Evolutionary conservation across 2,329 filamentous ascomycete genomes (phyloP).

Genomic region (Penicillium oxalicum): DNA sequence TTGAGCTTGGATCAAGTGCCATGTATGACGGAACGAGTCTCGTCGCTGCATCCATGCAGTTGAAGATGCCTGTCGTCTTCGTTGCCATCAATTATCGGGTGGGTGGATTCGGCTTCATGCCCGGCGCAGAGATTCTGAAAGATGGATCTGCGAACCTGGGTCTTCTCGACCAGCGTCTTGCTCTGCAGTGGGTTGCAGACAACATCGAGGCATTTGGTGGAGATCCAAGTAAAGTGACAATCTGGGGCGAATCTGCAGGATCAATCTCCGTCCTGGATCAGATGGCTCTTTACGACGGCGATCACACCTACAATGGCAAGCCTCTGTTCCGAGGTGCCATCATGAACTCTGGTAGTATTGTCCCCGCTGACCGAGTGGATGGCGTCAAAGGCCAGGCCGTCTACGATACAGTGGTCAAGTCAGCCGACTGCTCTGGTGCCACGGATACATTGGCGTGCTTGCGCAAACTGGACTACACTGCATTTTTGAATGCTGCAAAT

Average conservation of each 20-base stretch:
- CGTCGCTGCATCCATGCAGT: constrained; percentile 35
- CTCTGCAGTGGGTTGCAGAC: constrained; percentile 68
- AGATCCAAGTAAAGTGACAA: constrained; percentile 69
- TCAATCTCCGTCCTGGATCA: constrained; percentile 71
- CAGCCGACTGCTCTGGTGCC: constrained; percentile 42
- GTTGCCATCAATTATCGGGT: constrained; percentile 75
- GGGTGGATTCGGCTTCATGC: constrained; percentile 67
- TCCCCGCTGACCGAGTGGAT: constrained; percentile 60
- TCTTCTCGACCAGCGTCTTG: constrained; percentile 65
- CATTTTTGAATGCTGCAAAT: constrained; percentile 58
- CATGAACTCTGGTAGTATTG: constrained; percentile 65
- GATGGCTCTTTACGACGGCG: constrained; percentile 66
- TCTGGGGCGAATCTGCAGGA: constrained; percentile 70
- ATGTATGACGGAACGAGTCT: constrained; percentile 33
- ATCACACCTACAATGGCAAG: constrained; percentile 68
- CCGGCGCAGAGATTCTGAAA: constrained; percentile 60
- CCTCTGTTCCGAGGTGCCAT: constrained; percentile 69
- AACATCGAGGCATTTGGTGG: constrained; percentile 74
- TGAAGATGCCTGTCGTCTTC: constrained; percentile 63
- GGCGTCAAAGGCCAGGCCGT: constrained; percentile 59
- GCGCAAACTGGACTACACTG: constrained; percentile 41
- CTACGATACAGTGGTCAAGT: constrained; percentile 41
- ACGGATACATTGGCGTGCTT: constrained; percentile 46
- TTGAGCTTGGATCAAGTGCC: constrained; percentile 43
- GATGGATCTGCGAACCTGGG: constrained; percentile 67